Conservation (phyloP, 2,329 filamentous ascomycete genomes). For the Calonectria pseudoreteaudii region DNA sequence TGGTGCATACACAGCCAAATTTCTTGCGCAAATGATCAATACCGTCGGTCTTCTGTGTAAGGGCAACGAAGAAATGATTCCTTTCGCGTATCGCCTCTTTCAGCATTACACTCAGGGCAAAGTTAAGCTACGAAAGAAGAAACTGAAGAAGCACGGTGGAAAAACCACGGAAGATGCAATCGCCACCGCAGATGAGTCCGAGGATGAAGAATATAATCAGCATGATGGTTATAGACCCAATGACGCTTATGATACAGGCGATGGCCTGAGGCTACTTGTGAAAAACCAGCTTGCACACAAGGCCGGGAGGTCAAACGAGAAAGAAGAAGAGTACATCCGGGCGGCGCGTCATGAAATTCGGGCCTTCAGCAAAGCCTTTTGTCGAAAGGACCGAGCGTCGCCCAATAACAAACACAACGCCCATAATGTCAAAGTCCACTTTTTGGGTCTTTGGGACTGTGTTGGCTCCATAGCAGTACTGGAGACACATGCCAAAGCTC, state of each 20-base stretch:
- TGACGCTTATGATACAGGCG: too few species aligned
- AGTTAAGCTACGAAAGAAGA: conserved; percentile 17
- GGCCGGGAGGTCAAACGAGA: background rate
- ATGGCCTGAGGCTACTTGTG: too few species aligned
- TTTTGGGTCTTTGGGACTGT: conserved; percentile 67
- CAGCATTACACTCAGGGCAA: conserved; percentile 50
- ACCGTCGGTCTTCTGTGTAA: conserved; percentile 61
- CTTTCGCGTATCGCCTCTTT: conserved; percentile 60
- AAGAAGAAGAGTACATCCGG: background rate
- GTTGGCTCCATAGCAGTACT: conserved; percentile 62
- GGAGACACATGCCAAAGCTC: conserved; percentile 52
- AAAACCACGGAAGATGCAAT: background rate
- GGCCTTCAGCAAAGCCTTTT: conserved; percentile 62
- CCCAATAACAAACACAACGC: conserved; percentile 22
- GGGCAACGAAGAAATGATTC: conserved; percentile 66
- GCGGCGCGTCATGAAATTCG: conserved; percentile 50
- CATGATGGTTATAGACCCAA: too few species aligned
- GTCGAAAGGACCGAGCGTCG: conserved; percentile 50
- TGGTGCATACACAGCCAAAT: conserved; percentile 65
- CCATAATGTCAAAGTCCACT: conserved; percentile 61
- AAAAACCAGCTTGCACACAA: too few species aligned
- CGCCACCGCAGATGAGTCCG: too few species aligned
- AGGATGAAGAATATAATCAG: too few species aligned
- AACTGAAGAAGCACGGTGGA: conserved; percentile 45
- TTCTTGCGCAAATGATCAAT: conserved; percentile 63